Evolutionary conservation across 176 grass and related monocot genomes (phyloP), one percentile per base, ranked within the genome.

Genomic region (Juncus inflexus): DNA sequence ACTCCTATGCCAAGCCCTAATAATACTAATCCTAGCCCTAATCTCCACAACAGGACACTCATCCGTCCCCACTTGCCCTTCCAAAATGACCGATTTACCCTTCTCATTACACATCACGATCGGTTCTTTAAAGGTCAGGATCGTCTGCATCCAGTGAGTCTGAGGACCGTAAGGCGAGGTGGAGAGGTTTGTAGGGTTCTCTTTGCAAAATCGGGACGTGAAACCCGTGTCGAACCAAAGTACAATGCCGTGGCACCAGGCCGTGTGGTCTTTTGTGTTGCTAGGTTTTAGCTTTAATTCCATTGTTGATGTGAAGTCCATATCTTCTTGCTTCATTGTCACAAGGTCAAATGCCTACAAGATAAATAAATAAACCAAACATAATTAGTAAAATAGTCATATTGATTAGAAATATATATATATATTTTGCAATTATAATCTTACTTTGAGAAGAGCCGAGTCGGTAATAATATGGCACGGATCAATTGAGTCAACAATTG

Each of bases 111-210:
- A 38, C 80, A 91, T 83, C 3, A 74, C 72, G 1, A 91, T 86
- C 42, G 92, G 87, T 79, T 97, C 85, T 77, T 72, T 67, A 3
- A 97, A 91, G 42, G 83, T 91, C 60, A 97, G 81, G 72, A 91
- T 80, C 61, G 94, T 91, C 50, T 91, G 88, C 2, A 77, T 80
- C 94, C 94, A 97, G 52, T 97, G 94, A 76, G 94, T 97, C 62
- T 75, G 76, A 1, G 85, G 84, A 67, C 65, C 80, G 12, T 81
- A 86, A 14, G 94, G 92, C 28, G 94, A 97, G 12, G 94, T 97
- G 13, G 94, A 84, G 13, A 97, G 94, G 6, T 67, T 40, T 8
- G 84, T 72, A 0, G 82, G 80, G 60, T 62, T 91, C 67, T 91
- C 88, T 65, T 97, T 86, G 82, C 94, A 97, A 83, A 86, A 97